phyloP scores from a whole-genome alignment of 169 alveolate species.

The Plasmodium fragile region DNA sequence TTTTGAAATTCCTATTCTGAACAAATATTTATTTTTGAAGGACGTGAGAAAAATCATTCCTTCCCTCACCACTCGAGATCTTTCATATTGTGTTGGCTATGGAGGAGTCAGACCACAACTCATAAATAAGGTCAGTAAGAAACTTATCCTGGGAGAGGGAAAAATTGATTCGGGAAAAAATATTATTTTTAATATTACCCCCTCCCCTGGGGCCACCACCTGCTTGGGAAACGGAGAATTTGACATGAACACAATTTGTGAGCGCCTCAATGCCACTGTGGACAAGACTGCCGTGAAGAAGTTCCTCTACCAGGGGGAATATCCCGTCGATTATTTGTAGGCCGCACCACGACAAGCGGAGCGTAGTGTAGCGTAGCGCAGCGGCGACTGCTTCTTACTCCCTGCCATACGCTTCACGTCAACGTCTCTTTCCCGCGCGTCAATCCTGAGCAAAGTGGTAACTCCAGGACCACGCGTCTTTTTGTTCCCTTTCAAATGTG shows the following conservation, averaged over 20 bases:
- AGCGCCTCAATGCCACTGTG: slow-evolving; percentile 82
- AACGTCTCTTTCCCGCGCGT: background rate
- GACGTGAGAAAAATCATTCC: slow-evolving; percentile 90
- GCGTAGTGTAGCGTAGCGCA: background rate
- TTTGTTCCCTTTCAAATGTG: background rate
- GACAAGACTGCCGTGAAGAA: slow-evolving; percentile 78
- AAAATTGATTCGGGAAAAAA: slow-evolving; percentile 86
- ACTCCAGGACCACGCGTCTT: background rate
- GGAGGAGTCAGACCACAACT: slow-evolving; percentile 92
- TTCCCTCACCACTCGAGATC: slow-evolving; percentile 82
- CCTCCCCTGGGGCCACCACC: slow-evolving; percentile 92
- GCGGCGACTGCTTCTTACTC: background rate
- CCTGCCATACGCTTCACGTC: background rate
- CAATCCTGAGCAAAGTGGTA: background rate
- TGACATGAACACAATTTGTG: slow-evolving; percentile 88
- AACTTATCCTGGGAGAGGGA: slow-evolving; percentile 89
- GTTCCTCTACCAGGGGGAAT: slow-evolving; percentile 85
- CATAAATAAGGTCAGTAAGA: slow-evolving; percentile 83
- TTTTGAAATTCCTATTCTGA: slow-evolving; percentile 87
- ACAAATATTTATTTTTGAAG: slow-evolving; percentile 83
- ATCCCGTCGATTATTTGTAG: slow-evolving; percentile 77
- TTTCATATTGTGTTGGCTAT: slow-evolving; percentile 87
- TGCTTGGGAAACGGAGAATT: slow-evolving; percentile 89
- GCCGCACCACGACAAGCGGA: background rate
- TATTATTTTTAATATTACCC: slow-evolving; percentile 88